Base-by-base conservation (phyloP, 208 protist species). In the Lotmaria passim region DNA sequence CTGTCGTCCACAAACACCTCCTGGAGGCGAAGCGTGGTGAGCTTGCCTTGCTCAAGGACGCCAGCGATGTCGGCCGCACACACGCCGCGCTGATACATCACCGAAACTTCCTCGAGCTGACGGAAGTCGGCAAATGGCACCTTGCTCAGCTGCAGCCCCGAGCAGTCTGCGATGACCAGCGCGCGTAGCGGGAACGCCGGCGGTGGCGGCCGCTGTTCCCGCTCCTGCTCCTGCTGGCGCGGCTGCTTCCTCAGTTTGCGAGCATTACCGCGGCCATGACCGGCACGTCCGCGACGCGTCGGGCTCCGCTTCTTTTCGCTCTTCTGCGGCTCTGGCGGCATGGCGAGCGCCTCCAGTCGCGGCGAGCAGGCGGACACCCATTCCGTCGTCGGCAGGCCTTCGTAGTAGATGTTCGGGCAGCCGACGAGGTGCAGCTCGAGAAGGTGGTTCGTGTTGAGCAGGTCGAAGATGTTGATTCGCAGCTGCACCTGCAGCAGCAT, bases 401-500 rank as follows among this genome's bases (percentile, higher is more conserved):
- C 36, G 52, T 78, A 73, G 67, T 75, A 78, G 19, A 81, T 24
- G 34, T 82, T 48, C 56, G 60, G 59, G 56, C 75, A 78, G 12
- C 77, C 69, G 11, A 79, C 78, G 15, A 87, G 53, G 21, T 78
- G 78, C 21, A 87, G 38, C 48, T 73, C 61, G 15, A 61, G 34
- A n/a, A 81, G 38, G 56, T 68, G 60, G 68, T 81, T 73, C 6
- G 62, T 65, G 46, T 75, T 73, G n/a, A 81, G 57, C n/a, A 81
- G 43, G 44, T 67, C 64, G 31, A 71, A 75, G 41, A 81, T 64
- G 60, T 87, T 83, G 10, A 52, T 72, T 7, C 80, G 69, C 23
- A 79, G 60, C 39, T 79, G 51, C 28, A 82, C 65, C 56, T 73
- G 68, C 48, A 75, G 64, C 28, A 87, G 48, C 68, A 82, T 77